Conservation (phyloP, 2,329 filamentous ascomycete species). For the Ophiostoma fasciatum region DNA sequence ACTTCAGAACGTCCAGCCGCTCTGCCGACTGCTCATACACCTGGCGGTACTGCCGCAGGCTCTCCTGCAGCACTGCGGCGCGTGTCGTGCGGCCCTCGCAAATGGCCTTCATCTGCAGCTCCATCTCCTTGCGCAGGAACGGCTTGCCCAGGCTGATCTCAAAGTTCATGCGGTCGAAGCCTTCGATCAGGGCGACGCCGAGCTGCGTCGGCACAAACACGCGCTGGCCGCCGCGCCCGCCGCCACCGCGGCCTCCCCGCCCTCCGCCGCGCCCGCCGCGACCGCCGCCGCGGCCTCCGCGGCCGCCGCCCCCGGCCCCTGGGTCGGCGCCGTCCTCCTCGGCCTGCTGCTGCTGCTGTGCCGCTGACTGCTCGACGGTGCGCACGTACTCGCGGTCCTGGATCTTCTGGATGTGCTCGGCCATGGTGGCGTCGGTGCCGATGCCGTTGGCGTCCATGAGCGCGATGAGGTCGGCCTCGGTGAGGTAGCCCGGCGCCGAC, state of each 20-base stretch:
- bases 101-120: conserved; percentile 90
- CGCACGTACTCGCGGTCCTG: conserved; percentile 78
- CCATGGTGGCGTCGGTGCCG: conserved; percentile 97
- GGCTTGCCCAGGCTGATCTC: conserved; percentile 90
- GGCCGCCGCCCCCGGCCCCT: conserved; percentile 26
- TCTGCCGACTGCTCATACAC: conserved; percentile 74
- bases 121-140: conserved; percentile 95
- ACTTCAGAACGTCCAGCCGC: conserved; percentile 52
- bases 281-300: conserved; percentile 24
- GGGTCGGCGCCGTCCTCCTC: conserved; percentile 34
- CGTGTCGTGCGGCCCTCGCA: conserved; percentile 73
- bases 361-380: conserved; percentile 30
- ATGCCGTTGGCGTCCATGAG: conserved; percentile 99
- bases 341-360: conserved; percentile 30
- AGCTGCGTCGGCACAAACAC: conserved; percentile 89
- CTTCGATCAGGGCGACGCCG: conserved; percentile 81
- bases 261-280: conserved; percentile 20
- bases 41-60: conserved; percentile 69
- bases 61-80: conserved; percentile 64
- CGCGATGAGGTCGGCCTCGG: conserved; percentile 86
- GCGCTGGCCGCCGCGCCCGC: conserved; percentile 41
- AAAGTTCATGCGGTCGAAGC: conserved; percentile 87
- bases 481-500: conserved; percentile 68
- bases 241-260: conserved; percentile 25
- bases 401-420: conserved; percentile 93